phyloP scores from a whole-genome alignment of 441 rosid species.

The Lepidium campestre region DNA sequence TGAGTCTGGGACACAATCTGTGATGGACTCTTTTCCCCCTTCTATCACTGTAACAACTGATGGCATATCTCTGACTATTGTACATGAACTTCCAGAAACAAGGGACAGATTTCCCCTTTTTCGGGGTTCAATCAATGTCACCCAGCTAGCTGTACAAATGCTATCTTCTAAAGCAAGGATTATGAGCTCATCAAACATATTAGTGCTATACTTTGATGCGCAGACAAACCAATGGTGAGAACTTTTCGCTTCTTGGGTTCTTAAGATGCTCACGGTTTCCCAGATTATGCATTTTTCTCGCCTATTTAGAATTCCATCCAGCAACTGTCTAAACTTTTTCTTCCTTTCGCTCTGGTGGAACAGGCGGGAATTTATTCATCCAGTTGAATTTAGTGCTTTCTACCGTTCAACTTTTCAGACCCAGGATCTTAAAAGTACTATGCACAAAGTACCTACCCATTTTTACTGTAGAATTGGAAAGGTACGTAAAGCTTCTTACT shows the following conservation, averaged over 20 bases:
- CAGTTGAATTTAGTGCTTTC: constrained; percentile 63
- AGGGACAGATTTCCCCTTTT: constrained; percentile 73
- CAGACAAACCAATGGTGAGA: constrained; percentile 76
- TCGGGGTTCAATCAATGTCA: constrained; percentile 48
- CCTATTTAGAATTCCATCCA: constrained; percentile 3
- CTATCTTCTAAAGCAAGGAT: constrained; percentile 67
- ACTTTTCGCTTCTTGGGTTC: constrained; percentile 1
- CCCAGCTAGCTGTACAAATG: constrained; percentile 53
- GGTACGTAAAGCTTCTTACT: constrained; percentile 35
- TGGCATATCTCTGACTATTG: constrained; percentile 56
- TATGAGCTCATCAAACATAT: constrained; percentile 44
- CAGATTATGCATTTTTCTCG: constrained; percentile 12
- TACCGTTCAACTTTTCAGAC: constrained; percentile 52
- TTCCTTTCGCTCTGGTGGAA: constrained; percentile 18
- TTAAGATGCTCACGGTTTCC: constrained; percentile 3
- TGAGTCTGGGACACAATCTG: constrained; percentile 34
- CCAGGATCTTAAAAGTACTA: constrained; percentile 29
- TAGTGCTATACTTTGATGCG: constrained; percentile 62
- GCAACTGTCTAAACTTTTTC: constrained; percentile 11
- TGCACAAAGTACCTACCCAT: constrained; percentile 58
- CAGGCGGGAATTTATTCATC: constrained; percentile 78
- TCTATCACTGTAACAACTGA: constrained; percentile 51
- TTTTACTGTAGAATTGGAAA: constrained; percentile 70
- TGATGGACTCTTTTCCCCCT: constrained; percentile 44
- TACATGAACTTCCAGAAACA: constrained; percentile 69